Evolutionary conservation across 306 rosid species (phyloP).

Genomic region (Cercis canadensis): DNA sequence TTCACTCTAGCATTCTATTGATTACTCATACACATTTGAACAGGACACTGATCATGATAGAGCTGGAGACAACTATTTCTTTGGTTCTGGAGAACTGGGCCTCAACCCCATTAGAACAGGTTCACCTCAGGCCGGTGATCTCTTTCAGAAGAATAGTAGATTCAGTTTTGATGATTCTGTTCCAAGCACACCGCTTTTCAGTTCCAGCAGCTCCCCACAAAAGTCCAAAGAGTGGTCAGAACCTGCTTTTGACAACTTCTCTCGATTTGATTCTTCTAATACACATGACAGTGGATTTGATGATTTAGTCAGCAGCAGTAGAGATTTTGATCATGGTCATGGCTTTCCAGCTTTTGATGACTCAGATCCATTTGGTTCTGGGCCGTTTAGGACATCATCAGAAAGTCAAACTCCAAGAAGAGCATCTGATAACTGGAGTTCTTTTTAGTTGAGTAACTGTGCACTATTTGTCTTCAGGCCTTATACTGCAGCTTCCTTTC

Average conservation of each 20-base stretch:
- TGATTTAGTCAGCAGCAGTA: conserved; percentile 77
- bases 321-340: conserved; percentile 70
- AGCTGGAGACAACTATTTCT: conserved; percentile 68
- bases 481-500: conserved; percentile 47
- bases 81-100: conserved; percentile 78
- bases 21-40: conserved; percentile 28
- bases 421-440: conserved; percentile 84
- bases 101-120: conserved; percentile 82
- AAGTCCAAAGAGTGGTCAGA: conserved; percentile 67
- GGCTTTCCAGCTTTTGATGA: conserved; percentile 88
- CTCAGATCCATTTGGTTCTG: conserved; percentile 86
- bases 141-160: conserved; percentile 63
- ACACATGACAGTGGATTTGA: conserved; percentile 64
- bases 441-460: conserved; percentile 64
- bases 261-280: conserved; percentile 84
- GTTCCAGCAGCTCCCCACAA: conserved; percentile 67
- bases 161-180: conserved; percentile 91
- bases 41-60: conserved; percentile 70
- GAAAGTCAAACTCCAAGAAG: conserved; percentile 76
- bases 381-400: conserved; percentile 67
- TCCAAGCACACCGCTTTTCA: conserved; percentile 92
- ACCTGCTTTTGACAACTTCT: conserved; percentile 74
- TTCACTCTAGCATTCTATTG: conserved; percentile 21
- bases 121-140: conserved; percentile 54
- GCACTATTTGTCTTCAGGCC: conserved; percentile 37